Evolutionary conservation across 352 stramenopile genomes (phyloP), one percentile per base, ranked within the genome.

Genomic region (Globisporangium nodosum): DNA sequence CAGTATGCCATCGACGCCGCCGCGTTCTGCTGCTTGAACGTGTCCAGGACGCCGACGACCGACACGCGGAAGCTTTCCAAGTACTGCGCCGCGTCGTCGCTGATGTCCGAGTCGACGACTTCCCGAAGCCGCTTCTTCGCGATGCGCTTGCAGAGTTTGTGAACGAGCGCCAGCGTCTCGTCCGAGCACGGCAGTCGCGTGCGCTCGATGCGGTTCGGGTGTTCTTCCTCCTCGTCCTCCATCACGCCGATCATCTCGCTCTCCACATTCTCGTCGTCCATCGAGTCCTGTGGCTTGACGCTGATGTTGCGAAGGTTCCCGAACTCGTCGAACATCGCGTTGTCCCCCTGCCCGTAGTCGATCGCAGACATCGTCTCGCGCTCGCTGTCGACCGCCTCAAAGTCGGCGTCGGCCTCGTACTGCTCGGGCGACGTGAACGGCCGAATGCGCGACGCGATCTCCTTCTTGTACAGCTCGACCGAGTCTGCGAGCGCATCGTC

Each of bases 1-100:
- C 85, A 94, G 59, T 92, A 94, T 0, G 79, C 58, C 85, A 94
- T 94, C 5, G 85, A 94, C 18, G 83, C 85, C 5, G 76, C 81
- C 9, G 81, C 81, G 59, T 94, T 94, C 45, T 91, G 78, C 61
- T 92, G 81, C 43, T 73, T 69, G 60, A 79, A 91, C 18, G 73
- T 63, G 40, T 81, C 74, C 3, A 85, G 79, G 30, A 80, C 62
- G 1, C 61, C 59, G 24, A 58, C 59, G 9, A 89, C 70, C 1
- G 76, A 60, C 8, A 65, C 45, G 1, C 81, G 81, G 56, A 94
- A 94, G 43, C 70, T 72, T 24, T 75, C 74, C 58, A 92, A 60
- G 37, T 89, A 90, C 68, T 88, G 68, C 40, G 67, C 60, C 40
- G 79, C 67, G 54, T 92, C 79, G 48, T 76, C 70, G 21, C 69